A percentile compares a stretch with the other conserved stretches of the same genome.
phyloP scores from a whole-genome alignment of 768 basidiomycete species.

The Tricholomella constricta region DNA sequence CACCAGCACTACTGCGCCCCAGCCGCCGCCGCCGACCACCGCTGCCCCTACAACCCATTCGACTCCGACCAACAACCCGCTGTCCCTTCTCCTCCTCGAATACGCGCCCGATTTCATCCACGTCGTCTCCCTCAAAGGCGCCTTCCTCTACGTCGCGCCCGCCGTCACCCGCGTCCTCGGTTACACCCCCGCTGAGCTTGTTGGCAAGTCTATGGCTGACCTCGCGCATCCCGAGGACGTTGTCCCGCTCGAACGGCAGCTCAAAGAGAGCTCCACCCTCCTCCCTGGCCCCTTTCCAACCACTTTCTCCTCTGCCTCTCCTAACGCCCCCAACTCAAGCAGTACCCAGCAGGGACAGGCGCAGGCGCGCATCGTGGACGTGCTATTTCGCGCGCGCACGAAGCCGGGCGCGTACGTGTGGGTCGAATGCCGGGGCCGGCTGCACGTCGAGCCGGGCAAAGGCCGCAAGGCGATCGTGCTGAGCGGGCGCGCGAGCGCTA shows the following conservation, averaged over 20 bases:
- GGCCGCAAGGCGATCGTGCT: slow-evolving; percentile 93
- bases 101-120: slow-evolving; percentile 79
- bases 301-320: slow-evolving; percentile 18
- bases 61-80: slow-evolving; percentile 41
- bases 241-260: slow-evolving; percentile 87
- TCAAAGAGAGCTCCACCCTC: slow-evolving; percentile 67
- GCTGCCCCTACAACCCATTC: slow-evolving; percentile 2
- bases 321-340: neutral
- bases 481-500: slow-evolving; percentile 72
- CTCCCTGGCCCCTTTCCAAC: neutral
- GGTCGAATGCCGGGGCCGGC: slow-evolving; percentile 87
- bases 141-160: slow-evolving; percentile 90
- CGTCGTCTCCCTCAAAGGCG: slow-evolving; percentile 90
- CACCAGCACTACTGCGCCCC: slow-evolving; percentile 35
- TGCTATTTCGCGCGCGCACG: slow-evolving; percentile 81
- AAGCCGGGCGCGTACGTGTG: slow-evolving; percentile 74
- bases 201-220: slow-evolving; percentile 76
- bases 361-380: slow-evolving; percentile 64
- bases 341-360: neutral
- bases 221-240: slow-evolving; percentile 89
- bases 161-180: slow-evolving; percentile 78
- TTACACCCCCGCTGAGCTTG: slow-evolving; percentile 82
- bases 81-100: slow-evolving; percentile 65
- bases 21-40: slow-evolving; percentile 7
- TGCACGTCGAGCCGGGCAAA: slow-evolving; percentile 92